These are phyloP conservation scores for Myochromella boudieri DNA, from an alignment of 768 basidiomycete genomes.

Conservation along the genomic window DNA sequence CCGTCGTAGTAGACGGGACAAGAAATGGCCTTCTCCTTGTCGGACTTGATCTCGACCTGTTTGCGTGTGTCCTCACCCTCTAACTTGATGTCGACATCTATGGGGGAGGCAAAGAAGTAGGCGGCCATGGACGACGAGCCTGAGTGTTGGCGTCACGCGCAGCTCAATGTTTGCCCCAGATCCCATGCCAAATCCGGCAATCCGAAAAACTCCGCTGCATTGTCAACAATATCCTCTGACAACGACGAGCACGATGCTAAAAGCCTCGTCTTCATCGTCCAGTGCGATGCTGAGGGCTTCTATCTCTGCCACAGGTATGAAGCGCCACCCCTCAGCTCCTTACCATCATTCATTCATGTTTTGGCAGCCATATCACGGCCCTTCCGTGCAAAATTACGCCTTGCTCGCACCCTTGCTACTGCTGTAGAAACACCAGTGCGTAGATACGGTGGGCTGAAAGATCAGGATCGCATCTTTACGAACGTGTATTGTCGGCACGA, in stretches of 20 bases:
- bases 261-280: constrained; percentile 35
- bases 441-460: constrained; percentile 90
- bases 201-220: constrained; percentile 22
- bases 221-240: constrained; percentile 6
- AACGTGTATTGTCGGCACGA: constrained; percentile 89
- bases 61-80: constrained; percentile 86
- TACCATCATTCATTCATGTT: constrained; percentile 7
- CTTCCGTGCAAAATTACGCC: constrained; percentile 34
- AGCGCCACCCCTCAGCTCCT: not conserved
- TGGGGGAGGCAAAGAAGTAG: constrained; percentile 89
- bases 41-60: constrained; percentile 85
- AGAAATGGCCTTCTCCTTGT: constrained; percentile 81
- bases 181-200: constrained; percentile 12
- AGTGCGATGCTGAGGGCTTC: constrained; percentile 32
- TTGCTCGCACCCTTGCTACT: constrained; percentile 61
- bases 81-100: constrained; percentile 89
- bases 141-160: constrained; percentile 11
- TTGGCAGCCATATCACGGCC: constrained; percentile 25
- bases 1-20: constrained; percentile 97
- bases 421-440: constrained; percentile 84
- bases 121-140: constrained; percentile 59
- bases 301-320: constrained; percentile 27
- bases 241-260: constrained; percentile 36
- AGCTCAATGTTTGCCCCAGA: constrained; percentile 1
- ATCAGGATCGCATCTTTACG: constrained; percentile 93